Base-by-base conservation (phyloP, 805 yeast species). In the Metschnikowia amazonensis region DNA sequence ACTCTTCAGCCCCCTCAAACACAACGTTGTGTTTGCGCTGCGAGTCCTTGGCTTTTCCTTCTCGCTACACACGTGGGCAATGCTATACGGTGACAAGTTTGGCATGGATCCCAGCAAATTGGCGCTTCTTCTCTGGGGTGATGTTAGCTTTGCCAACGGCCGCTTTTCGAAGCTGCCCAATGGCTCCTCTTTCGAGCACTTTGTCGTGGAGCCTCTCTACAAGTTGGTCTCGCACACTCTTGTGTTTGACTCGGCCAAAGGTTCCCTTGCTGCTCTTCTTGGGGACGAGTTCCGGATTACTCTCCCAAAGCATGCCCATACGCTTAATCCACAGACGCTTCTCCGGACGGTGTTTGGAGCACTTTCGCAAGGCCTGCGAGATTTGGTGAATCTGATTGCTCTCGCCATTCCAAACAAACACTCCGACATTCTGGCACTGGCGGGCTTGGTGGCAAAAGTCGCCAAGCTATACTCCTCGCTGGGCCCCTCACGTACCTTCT, bases 151-250 rank as follows among this genome's bases (percentile, higher is more conserved):
- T 58, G 63, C 79, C 42, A 55, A 65, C 1, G 72, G 77, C 8
- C 74, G 66, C 43, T 83, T 89, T 52, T 58, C 73, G 0, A 60
- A 60, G 39, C 64, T 44, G 45, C 36, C 38, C 60, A 48, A 24
- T 47, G 28, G 45, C 25, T 33, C 79, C 43, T 60, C 88, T 1
- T 86, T 92, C 61, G 74, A 76, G 5, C 69, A 73, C 36, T 84
- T 89, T 54, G 73, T 94, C 6, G 65, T 89, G 7, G 80, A 79
- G 21, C 99, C 98, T 2, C 57, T 92, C 10, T 92, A 89, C 66
- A 90, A 92, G 60, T 60, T 90, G 7, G 65, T 82, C 30, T 72
- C 88, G 0, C 73, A 78, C 41, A 71, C 86, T 0, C 58, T 92
- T 9, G 72, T 88, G 0, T 70, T 75, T 29, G 76, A 76, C 14